Percentiles rank a stretch among this genome's conserved stretches.
Conservation (phyloP, 768 basidiomycete genomes). For the Candolleomyces efflorescens region DNA sequence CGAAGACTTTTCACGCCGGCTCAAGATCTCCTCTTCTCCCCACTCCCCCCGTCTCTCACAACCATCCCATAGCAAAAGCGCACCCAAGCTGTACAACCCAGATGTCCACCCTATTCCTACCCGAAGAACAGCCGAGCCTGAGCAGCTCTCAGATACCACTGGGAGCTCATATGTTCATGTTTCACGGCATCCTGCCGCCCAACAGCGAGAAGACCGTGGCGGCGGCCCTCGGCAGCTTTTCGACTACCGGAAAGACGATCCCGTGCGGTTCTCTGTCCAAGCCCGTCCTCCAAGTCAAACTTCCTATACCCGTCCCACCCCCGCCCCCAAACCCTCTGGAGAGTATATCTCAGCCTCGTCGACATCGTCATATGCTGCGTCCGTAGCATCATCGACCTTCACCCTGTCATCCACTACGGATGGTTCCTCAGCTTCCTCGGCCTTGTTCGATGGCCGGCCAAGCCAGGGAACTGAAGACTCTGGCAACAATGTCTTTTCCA, state of each 20-base stretch:
- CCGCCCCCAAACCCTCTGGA: constrained; percentile 57
- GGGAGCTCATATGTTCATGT: constrained; percentile 42
- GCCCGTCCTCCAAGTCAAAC: constrained; percentile 36
- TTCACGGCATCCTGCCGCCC: constrained; percentile 15
- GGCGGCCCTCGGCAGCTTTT: constrained; percentile 62
- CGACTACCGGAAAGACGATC: constrained; percentile 89
- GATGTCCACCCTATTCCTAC: constrained; percentile 63
- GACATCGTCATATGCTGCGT: constrained; percentile 69
- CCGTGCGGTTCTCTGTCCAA: constrained; percentile 74
- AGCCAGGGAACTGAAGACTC: constrained; percentile 48
- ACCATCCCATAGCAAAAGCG: constrained; percentile 29
- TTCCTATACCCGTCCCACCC: constrained; percentile 31
- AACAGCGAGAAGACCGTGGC: constrained; percentile 26
- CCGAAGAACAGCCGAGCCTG: constrained; percentile 61
- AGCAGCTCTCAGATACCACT: constrained; percentile 55
- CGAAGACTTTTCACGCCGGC: constrained; percentile 68
- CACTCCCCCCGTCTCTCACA: constrained; percentile 31
- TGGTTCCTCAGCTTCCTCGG: constrained; percentile 68
- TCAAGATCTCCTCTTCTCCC: constrained; percentile 67
- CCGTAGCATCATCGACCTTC: constrained; percentile 61
- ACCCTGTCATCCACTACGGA: constrained; percentile 78
- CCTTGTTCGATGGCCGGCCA: constrained; percentile 55
- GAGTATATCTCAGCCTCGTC: constrained; percentile 76
- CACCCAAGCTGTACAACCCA: constrained; percentile 66
- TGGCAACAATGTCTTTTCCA: constrained; percentile 62